Conservation (phyloP, 257 asterid species). For the Plantago elongata region DNA sequence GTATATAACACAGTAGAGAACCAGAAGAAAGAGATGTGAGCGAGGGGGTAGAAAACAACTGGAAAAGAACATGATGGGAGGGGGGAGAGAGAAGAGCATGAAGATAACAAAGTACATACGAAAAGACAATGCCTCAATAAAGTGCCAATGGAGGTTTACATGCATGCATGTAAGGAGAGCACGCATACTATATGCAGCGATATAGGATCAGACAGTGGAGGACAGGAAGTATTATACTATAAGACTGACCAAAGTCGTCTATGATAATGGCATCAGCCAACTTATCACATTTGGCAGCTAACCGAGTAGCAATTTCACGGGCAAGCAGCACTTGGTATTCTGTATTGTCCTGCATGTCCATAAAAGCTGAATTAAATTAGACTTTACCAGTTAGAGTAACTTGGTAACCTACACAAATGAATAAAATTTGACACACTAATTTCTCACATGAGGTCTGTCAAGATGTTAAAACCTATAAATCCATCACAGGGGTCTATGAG, state of each 20-base stretch:
- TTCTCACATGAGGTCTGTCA: slow-evolving; percentile 9
- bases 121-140: no score
- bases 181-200: slow-evolving; percentile 19
- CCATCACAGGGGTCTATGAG: slow-evolving; percentile 4
- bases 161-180: slow-evolving; percentile 13
- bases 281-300: slow-evolving; percentile 80
- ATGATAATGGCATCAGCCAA: slow-evolving; percentile 62
- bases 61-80: slow-evolving; percentile 8
- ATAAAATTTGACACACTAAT: slow-evolving; percentile 1
- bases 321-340: slow-evolving; percentile 84
- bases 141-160: not conserved
- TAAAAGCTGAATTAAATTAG: slow-evolving; percentile 15
- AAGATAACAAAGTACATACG: slow-evolving; percentile 2
- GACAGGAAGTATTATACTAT: slow-evolving; percentile 14
- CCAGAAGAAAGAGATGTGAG: not conserved
- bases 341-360: slow-evolving; percentile 55
- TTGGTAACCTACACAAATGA: slow-evolving; percentile 13
- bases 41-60: no score
- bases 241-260: slow-evolving; percentile 71
- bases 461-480: slow-evolving; percentile 13
- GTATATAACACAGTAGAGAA: slow-evolving; percentile 7
- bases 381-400: not conserved
- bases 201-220: slow-evolving; percentile 2
- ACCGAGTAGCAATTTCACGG: slow-evolving; percentile 76
- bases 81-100: slow-evolving; percentile 3